phyloP scores from a whole-genome alignment of 257 asterid species.

The Ilex aquifolium region DNA sequence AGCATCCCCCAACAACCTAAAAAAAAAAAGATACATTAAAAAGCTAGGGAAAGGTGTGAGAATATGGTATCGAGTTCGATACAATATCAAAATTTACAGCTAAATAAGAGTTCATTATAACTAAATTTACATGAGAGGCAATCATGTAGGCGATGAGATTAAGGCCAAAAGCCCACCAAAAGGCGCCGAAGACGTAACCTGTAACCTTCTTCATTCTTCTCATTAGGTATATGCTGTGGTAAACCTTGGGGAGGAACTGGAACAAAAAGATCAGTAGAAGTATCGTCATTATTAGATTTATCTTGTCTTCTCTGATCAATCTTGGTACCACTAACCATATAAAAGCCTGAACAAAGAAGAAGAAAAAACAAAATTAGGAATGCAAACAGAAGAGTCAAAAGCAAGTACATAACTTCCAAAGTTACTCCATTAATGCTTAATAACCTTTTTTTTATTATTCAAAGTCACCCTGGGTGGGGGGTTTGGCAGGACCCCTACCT shows the following conservation, averaged over 20 bases:
- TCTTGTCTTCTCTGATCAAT: conserved; percentile 56
- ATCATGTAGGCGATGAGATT: conserved; percentile 92
- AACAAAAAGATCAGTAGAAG: conserved; percentile 72
- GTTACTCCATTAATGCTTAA: too few relatives aligned
- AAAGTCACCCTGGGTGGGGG: too few relatives aligned
- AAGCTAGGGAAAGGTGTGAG: too few relatives aligned
- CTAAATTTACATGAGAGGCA: conserved; percentile 76
- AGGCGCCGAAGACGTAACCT: conserved; percentile 83
- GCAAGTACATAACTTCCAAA: too few relatives aligned
- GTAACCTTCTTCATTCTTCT: conserved; percentile 88
- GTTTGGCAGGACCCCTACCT: too few relatives aligned
- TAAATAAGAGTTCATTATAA: too few relatives aligned
- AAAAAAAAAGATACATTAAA: not conserved
- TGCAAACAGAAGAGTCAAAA: not conserved
- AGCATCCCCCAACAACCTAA: conserved; percentile 95
- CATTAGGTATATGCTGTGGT: conserved; percentile 73
- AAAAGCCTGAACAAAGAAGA: conserved; percentile 39
- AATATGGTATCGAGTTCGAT: too few relatives aligned
- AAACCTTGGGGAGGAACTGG: conserved; percentile 84
- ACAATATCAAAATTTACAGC: not conserved
- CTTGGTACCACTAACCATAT: conserved; percentile 81
- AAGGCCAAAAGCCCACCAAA: conserved; percentile 98
- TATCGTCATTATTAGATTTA: conserved; percentile 58
- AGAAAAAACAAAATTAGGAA: conserved; percentile 2
- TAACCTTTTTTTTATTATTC: too few relatives aligned